phyloP scores from a whole-genome alignment of 108 stramenopile species.

The Pseudonitzschia multiseries region DNA sequence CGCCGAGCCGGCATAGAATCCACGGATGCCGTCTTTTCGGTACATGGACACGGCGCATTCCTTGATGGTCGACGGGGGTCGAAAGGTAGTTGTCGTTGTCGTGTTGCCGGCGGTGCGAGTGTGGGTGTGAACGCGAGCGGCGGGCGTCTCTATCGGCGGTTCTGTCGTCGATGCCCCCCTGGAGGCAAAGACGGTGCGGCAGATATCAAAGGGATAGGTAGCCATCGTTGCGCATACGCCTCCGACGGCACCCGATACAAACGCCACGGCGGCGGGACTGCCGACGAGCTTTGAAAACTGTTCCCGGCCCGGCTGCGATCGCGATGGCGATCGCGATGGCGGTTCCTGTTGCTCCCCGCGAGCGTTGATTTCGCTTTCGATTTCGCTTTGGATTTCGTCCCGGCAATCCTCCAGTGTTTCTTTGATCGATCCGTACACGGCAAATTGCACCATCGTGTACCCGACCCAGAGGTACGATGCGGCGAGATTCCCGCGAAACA shows the following conservation, averaged over 20 bases:
- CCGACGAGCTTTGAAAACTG: not conserved
- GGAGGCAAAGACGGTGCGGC: conserved; percentile 89
- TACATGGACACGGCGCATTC: conserved; percentile 67
- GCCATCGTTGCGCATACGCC: conserved; percentile 79
- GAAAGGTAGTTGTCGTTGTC: conserved; percentile 3
- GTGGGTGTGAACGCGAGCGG: conserved; percentile 4
- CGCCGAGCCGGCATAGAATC: conserved; percentile 80
- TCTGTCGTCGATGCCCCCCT: conserved; percentile 44
- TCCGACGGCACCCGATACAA: conserved; percentile 77
- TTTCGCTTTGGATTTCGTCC: not conserved
- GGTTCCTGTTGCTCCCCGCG: not conserved
- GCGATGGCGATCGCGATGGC: not conserved
- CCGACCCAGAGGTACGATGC: conserved; percentile 92
- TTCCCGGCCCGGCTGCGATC: not conserved
- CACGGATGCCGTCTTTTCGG: conserved; percentile 51
- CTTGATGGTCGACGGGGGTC: conserved; percentile 54
- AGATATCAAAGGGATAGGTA: conserved; percentile 94
- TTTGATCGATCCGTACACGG: conserved; percentile 56
- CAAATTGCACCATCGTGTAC: conserved; percentile 89
- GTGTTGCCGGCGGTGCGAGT: not conserved
- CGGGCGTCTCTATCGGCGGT: not conserved
- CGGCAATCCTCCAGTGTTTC: not conserved
- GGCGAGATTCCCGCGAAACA: conserved; percentile 91
- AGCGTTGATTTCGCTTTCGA: not conserved
- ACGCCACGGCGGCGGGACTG: conserved; percentile 45